Percentiles rank a stretch among this genome's conserved stretches.
These are phyloP conservation scores for Aspergillus ruber DNA, from an alignment of 2,329 filamentous ascomycete genomes.

Conservation along the genomic window DNA sequence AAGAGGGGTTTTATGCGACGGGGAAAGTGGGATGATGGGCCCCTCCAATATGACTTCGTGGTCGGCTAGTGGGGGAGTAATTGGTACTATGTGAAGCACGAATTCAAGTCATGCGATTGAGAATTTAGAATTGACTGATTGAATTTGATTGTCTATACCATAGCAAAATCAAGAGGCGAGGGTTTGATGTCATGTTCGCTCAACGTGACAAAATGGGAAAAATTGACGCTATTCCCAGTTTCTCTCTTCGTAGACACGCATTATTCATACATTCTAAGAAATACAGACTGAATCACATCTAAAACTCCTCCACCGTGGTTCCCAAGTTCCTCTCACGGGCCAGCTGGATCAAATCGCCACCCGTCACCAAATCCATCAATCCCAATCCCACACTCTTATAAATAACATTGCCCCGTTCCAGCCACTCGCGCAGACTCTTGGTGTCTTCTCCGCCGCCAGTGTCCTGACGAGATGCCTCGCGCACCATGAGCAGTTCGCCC, in stretches of 20 bases:
- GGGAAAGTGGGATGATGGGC: constrained; percentile 3
- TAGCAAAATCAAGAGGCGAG: not conserved
- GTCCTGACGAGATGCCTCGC: constrained; percentile 39
- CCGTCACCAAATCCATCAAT: constrained; percentile 62
- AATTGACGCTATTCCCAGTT: not conserved
- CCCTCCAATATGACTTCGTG: not conserved
- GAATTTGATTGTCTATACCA: not conserved
- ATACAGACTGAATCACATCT: not conserved
- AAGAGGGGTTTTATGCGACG: not conserved
- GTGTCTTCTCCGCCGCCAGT: constrained; percentile 23
- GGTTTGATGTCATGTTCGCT: not conserved
- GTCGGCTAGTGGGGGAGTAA: too few relatives aligned
- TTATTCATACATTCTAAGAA: not conserved
- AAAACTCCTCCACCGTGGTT: constrained; percentile 41
- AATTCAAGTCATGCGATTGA: too few relatives aligned
- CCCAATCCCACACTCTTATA: constrained; percentile 65
- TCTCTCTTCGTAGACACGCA: not conserved
- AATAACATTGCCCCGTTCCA: constrained; percentile 58
- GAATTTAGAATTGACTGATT: not conserved
- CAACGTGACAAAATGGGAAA: not conserved
- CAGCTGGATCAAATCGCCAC: constrained; percentile 51
- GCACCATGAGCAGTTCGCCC: constrained; percentile 69
- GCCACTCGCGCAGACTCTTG: constrained; percentile 50
- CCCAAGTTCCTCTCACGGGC: constrained; percentile 53
- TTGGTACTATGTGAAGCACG: too few relatives aligned